Percentiles rank a stretch among this genome's conserved stretches.
These are phyloP conservation scores for Penicillium sp. DNA, from an alignment of 2,329 filamentous ascomycete genomes.

Conservation along the genomic window DNA sequence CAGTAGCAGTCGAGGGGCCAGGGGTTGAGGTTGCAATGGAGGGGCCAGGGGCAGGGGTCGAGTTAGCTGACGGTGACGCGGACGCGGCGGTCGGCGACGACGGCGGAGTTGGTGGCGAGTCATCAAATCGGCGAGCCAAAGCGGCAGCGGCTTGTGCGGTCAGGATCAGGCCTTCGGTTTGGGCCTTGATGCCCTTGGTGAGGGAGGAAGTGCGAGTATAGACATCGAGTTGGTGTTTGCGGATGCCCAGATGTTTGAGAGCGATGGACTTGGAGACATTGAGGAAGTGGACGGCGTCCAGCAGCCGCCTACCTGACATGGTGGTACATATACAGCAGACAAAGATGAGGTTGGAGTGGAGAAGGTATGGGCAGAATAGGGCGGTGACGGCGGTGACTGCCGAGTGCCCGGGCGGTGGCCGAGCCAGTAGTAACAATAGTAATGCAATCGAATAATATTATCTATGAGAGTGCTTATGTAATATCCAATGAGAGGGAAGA, in stretches of 20 bases:
- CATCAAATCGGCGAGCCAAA: constrained; percentile 62
- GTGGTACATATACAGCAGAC: too few species aligned
- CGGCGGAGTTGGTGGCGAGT: constrained; percentile 37
- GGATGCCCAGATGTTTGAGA: constrained; percentile 63
- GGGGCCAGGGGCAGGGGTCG: constrained; percentile 18
- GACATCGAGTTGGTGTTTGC: constrained; percentile 64
- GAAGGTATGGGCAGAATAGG: constrained; percentile 19
- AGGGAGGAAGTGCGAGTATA: constrained; percentile 68
- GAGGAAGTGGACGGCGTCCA: constrained; percentile 73
- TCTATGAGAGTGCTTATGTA: too few species aligned
- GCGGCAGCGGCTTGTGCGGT: constrained; percentile 65
- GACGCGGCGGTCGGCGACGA: constrained; percentile 21
- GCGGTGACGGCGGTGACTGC: too few species aligned
- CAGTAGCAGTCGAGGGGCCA: not conserved
- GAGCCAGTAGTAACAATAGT: constrained; percentile 11
- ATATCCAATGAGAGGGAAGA: not conserved
- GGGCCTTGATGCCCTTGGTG: constrained; percentile 64
- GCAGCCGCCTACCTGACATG: constrained; percentile 65
- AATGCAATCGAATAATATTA: constrained; percentile 15
- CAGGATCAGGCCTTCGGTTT: constrained; percentile 65
- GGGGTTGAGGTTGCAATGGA: not conserved
- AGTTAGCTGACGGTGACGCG: constrained; percentile 27
- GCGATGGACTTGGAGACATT: constrained; percentile 72
- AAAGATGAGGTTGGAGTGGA: too few species aligned
- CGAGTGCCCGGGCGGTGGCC: too few species aligned